Evolutionary conservation across 345 rosid species (phyloP).

Genomic region (Cardamine chenopodiifolia): DNA sequence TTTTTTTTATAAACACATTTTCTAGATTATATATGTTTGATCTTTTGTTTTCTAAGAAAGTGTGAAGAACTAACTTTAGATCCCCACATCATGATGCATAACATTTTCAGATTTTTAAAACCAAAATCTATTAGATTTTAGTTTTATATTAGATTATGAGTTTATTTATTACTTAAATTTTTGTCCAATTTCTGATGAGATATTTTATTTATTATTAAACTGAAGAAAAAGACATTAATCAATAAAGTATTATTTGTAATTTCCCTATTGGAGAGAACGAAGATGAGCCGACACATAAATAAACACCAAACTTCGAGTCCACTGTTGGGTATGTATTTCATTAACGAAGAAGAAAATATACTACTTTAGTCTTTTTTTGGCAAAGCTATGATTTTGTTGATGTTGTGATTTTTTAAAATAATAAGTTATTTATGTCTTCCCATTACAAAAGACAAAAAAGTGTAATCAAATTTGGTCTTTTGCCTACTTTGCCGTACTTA

Average conservation of each 20-base stretch:
- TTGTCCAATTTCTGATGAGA: too few species aligned
- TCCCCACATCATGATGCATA: slow-evolving; percentile 4
- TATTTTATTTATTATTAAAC: background rate
- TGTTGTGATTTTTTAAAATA: too few species aligned
- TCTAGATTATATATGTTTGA: background rate
- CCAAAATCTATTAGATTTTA: too few species aligned
- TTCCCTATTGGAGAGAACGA: background rate
- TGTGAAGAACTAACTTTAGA: slow-evolving; percentile 4
- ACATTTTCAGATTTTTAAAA: background rate
- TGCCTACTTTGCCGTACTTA: slow-evolving; percentile 4
- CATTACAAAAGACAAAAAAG: slow-evolving; percentile 5
- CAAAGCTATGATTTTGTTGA: too few species aligned
- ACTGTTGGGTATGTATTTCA: background rate
- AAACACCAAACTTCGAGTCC: background rate
- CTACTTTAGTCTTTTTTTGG: too few species aligned
- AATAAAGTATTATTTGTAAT: background rate
- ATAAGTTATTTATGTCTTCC: background rate
- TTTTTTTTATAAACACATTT: background rate
- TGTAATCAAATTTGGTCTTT: slow-evolving; percentile 1
- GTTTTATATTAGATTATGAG: too few species aligned
- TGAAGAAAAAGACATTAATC: background rate
- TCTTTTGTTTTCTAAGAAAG: slow-evolving; percentile 20
- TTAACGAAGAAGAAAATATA: too few species aligned
- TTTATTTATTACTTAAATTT: too few species aligned
- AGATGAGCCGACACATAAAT: slow-evolving; percentile 1